Evolutionary conservation across 805 yeast species (phyloP), one percentile per base, ranked within the genome.

Genomic region (Candida endomychidarum): DNA sequence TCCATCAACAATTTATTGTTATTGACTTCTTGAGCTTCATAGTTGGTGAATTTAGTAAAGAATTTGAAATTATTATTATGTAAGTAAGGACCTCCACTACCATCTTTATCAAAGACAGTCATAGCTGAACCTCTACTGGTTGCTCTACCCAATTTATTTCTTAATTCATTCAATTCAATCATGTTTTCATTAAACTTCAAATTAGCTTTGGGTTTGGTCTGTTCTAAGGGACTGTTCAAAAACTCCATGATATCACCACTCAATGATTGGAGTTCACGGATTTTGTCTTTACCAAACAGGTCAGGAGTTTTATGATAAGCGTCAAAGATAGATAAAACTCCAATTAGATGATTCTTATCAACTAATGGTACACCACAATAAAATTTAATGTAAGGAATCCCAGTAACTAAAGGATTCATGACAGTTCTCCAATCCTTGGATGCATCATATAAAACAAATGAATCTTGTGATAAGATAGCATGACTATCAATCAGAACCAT

Each of bases 361-460:
- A 36, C 32, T 1, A 67, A 43, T 0, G 87, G 86, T 4, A 80
- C 85, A 0, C 85, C 86, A 24, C 80, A 74, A 54, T 83, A 85
- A 51, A 81, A 81, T 41, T 60, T 67, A 37, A 84, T 75, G 42
- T 62, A 60, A 0, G 91, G 89, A 0, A 70, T 64, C 0, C 81
- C 80, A 15, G 68, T 74, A 1, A 85, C 86, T 34, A 83, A 64
- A 0, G 91, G 91, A 50, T 78, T 81, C 28, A 65, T 61, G 12
- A 60, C 51, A 3, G 81, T 74, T 54, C 95, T 67, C 93, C 95
- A 85, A 53, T 85, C 95, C 24, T 63, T 61, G 4, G 78, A 57
- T 2, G 89, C 80, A 55, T 84, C 86, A 4, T 70, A 54, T 6
- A 85, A 48, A 3, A 78, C 63, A 39, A 85, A 75, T 45, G 72